Evolutionary conservation across 23 red algal species (phyloP), one percentile per base, ranked within the genome.

Genomic region (Agarophyton chilense): DNA sequence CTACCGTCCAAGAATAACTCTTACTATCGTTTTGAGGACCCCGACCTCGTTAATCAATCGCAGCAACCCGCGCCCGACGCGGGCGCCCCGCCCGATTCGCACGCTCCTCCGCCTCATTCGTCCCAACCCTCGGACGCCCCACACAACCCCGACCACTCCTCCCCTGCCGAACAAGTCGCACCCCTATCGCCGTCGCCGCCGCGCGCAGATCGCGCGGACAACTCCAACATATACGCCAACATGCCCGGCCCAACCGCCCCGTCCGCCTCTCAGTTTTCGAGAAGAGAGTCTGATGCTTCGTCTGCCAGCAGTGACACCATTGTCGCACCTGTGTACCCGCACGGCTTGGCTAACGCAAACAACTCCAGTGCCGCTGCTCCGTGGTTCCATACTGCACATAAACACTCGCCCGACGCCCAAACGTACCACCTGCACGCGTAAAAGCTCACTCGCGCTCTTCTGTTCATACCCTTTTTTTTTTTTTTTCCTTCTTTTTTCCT

Each of bases 221-320:
- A 24, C 2, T 21, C 51, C 33, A 51, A 63, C 40, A 63, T 63
- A 18, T 57, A 67, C 80, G 57, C 80, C 25, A 42, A 41, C 38
- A 63, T 68, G 57, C 52, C 80, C 10, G 66, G 44, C 36, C 52
- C 85, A 14, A 78, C 70, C 10, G 85, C 85, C 55, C 85, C 85
- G 28, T 77, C 67, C 55, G 71, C 85, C 55, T 89, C 85, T 72
- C 85, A 89, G 54, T 89, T 89, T 79, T 62, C 85, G 47, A 77
- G 85, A 67, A 54, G 85, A 47, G 73, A 79, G 34, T 77, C 67
- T 40, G 73, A 89, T 67, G 85, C 85, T 28, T 77, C 67, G 36
- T 89, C 85, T 41, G 85, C 70, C n/a, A 89, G 85, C 55, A 77
- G 85, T 61, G 85, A 89, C 60, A 89, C 85, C 43, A 89, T 89